Base-by-base conservation (phyloP, 2,329 filamentous ascomycete genomes). In the Raffaelea ambrosiae region DNA sequence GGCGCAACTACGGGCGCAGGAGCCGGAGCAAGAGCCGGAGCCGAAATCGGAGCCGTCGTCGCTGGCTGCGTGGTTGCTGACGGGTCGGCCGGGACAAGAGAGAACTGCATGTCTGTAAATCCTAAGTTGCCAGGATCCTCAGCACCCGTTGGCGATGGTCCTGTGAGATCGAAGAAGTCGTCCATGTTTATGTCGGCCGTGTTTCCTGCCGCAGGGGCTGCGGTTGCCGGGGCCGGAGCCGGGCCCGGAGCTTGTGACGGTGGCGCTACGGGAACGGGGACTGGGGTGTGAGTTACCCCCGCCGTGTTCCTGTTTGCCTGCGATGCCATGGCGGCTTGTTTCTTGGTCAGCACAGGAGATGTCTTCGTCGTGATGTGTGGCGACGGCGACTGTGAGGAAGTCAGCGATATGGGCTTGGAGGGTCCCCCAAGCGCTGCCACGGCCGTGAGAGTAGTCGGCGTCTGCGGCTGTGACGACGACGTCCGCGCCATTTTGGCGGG, bases 41-140 rank as follows among this genome's bases (percentile, higher is more conserved):
- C n/a, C n/a, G n/a, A n/a, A n/a, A n/a, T n/a, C 16, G 31, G 31
- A 33, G 16, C 31, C 9, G 31, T 9, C 31, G 9, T 16, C 9
- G 31, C 9, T 9, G 31, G 31, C 16, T 9, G 31, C 31, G 16
- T 33, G 9, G 31, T 33, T 16, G 31, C 31, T 16, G 31, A 33
- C 31, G 16, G 31, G n/a, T 39, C 39, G 10, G 66, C 52, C 1
- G 74, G 71, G 2, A 71, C 75, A 4, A 78, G 63, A 0, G 72
- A 70, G 53, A 79, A 79, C 33, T 74, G 68, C 73, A 78, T 78
- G 52, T 78, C 67, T 14, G 76, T 78, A 54, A 78, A 79, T 51
- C 70, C 70, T 8, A 71, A 64, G 45, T 70, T 68, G n/a, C 66
- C 59, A 42, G 63, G 43, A n/a, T 53, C 51, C 13, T 39, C 46